Percentiles rank a stretch among this genome's conserved stretches.
Evolutionary conservation across 1,139 yeast genomes (phyloP).

Genomic region (Pichia sp.): DNA sequence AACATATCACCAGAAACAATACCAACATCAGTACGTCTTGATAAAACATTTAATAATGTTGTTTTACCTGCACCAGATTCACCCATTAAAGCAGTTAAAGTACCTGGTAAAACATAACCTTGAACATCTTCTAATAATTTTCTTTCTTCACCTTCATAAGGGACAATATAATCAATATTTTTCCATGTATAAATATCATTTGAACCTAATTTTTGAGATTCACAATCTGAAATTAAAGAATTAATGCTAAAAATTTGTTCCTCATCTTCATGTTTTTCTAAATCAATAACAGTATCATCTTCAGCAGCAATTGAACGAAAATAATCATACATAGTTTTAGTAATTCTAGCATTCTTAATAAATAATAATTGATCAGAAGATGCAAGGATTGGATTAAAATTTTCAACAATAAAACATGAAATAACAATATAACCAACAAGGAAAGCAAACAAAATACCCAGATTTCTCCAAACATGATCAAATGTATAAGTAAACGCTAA

Average conservation of each 20-base stretch:
- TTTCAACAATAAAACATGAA: slow-evolving; percentile 35
- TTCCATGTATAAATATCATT: slow-evolving; percentile 41
- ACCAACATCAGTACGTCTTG: slow-evolving; percentile 47
- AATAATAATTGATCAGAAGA: slow-evolving; percentile 22
- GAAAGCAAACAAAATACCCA: slow-evolving; percentile 45
- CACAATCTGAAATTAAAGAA: no score
- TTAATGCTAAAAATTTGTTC: no score
- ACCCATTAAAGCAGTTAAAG: slow-evolving; percentile 57
- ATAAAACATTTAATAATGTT: slow-evolving; percentile 50
- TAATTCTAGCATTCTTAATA: slow-evolving; percentile 15
- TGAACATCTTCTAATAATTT: slow-evolving; percentile 44
- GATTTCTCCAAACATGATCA: slow-evolving; percentile 45
- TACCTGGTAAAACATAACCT: slow-evolving; percentile 54
- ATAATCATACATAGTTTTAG: background rate
- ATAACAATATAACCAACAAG: slow-evolving; percentile 34
- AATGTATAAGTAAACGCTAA: slow-evolving; percentile 35
- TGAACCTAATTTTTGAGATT: slow-evolving; percentile 10
- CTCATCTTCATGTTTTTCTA: slow-evolving; percentile 7
- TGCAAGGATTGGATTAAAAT: slow-evolving; percentile 18
- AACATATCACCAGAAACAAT: slow-evolving; percentile 48
- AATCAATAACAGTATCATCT: background rate
- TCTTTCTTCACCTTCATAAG: slow-evolving; percentile 36
- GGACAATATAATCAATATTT: slow-evolving; percentile 33
- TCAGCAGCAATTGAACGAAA: background rate
- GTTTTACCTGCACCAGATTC: slow-evolving; percentile 72